Percentiles rank a stretch among this genome's conserved stretches.
Evolutionary conservation across 345 rosid species (phyloP).

Genomic region (Firmiana major): DNA sequence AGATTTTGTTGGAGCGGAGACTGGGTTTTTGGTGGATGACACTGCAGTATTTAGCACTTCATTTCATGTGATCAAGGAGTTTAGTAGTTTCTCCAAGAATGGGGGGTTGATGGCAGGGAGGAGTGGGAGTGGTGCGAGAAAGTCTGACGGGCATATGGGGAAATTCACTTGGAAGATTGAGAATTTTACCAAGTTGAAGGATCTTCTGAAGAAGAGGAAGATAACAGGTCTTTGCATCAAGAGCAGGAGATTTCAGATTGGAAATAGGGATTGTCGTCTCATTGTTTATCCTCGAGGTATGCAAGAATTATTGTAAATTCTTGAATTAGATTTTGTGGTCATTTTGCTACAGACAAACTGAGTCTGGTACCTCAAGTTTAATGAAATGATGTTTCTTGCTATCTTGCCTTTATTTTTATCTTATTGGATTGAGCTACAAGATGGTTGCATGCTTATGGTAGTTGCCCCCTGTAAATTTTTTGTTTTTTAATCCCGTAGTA

Average conservation of each 20-base stretch:
- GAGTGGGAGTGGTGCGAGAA: slow-evolving; percentile 5
- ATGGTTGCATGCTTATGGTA: neutral
- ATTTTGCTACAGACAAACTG: neutral
- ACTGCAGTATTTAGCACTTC: slow-evolving; percentile 90
- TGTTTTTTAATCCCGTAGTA: neutral
- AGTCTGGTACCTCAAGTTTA: neutral
- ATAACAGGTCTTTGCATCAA: slow-evolving; percentile 96
- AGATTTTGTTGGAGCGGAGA: slow-evolving; percentile 68
- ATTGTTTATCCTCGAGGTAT: slow-evolving; percentile 98
- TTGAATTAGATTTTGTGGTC: neutral
- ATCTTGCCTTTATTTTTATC: neutral
- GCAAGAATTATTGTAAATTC: slow-evolving; percentile 10
- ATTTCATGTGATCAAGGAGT: slow-evolving; percentile 74
- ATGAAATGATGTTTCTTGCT: neutral
- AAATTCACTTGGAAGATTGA: slow-evolving; percentile 90
- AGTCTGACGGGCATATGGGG: slow-evolving; percentile 48
- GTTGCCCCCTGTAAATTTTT: neutral
- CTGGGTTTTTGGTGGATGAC: slow-evolving; percentile 80
- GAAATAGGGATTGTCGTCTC: slow-evolving; percentile 96
- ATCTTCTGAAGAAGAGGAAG: slow-evolving; percentile 94
- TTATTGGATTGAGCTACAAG: neutral
- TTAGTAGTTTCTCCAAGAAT: slow-evolving; percentile 10
- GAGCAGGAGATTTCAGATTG: slow-evolving; percentile 98
- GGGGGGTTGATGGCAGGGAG: slow-evolving; percentile 5
- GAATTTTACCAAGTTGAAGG: slow-evolving; percentile 87